Percentiles rank a stretch among this genome's conserved stretches.
Conservation (phyloP, 1,284 basidiomycete genomes). For the Microbotryomycetes sp. region DNA sequence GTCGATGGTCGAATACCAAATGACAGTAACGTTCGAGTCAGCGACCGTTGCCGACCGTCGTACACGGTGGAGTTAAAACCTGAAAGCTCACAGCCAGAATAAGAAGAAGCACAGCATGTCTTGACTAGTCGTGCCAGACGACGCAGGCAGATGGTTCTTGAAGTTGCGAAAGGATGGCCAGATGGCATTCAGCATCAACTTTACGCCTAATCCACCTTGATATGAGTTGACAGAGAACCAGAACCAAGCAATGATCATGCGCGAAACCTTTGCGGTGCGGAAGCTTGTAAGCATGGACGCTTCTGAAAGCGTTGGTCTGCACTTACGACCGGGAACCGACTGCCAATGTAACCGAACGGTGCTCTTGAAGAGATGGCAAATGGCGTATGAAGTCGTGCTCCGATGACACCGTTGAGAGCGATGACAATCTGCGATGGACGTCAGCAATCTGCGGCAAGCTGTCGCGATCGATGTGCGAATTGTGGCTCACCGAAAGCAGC, state of each 20-base stretch:
- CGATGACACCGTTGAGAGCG: background rate
- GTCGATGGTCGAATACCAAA: too few species aligned
- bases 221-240: conserved; percentile 58
- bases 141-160: conserved; percentile 16
- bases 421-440: background rate
- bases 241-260: conserved; percentile 52
- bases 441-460: background rate
- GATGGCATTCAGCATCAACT: conserved; percentile 34
- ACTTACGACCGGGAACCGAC: conserved; percentile 60
- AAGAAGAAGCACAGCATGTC: conserved; percentile 69
- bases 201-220: conserved; percentile 18
- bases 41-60: background rate
- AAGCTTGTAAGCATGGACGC: too few species aligned
- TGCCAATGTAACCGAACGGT: conserved; percentile 70
- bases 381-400: conserved; percentile 14
- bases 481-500: conserved; percentile 5
- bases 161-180: conserved; percentile 34
- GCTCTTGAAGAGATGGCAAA: conserved; percentile 69
- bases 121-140: conserved; percentile 32
- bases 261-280: too few species aligned
- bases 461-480: too few species aligned
- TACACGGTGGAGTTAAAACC: background rate
- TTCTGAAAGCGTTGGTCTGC: conserved; percentile 66
- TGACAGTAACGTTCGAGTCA: too few species aligned
- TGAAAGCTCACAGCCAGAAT: conserved; percentile 64